A percentile compares a stretch with the other conserved stretches of the same genome.
Evolutionary conservation across 2,329 filamentous ascomycete species (phyloP).

Genomic region (Fusarium verrucosum): DNA sequence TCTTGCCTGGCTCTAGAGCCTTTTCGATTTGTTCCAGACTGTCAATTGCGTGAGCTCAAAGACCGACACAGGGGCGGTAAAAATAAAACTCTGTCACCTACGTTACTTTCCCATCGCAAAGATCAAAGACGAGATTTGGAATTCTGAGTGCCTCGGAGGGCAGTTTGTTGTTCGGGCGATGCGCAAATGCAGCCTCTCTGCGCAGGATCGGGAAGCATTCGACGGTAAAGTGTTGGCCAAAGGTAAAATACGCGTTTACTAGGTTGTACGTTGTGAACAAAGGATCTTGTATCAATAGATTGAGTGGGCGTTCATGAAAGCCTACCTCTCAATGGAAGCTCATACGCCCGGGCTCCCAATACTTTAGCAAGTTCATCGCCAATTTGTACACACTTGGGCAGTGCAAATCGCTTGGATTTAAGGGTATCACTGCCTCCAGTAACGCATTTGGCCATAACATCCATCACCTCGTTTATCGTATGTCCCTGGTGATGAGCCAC

Average conservation of each 20-base stretch:
- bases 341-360: constrained; percentile 39
- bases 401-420: constrained; percentile 41
- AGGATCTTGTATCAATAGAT: constrained; percentile 13
- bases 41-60: constrained; percentile 17
- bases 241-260: constrained; percentile 44
- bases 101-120: constrained; percentile 41
- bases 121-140: constrained; percentile 39
- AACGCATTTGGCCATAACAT: constrained; percentile 41
- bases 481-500: constrained; percentile 39
- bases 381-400: constrained; percentile 43
- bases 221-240: constrained; percentile 41
- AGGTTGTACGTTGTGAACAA: constrained; percentile 16
- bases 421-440: constrained; percentile 41
- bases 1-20: constrained; percentile 32
- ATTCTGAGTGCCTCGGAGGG: constrained; percentile 39
- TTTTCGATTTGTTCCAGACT: constrained; percentile 41
- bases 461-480: constrained; percentile 33
- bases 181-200: constrained; percentile 36
- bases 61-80: neutral
- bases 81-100: constrained; percentile 9
- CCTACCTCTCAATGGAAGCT: constrained; percentile 43
- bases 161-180: constrained; percentile 34
- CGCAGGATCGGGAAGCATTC: constrained; percentile 42
- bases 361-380: constrained; percentile 40
- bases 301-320: constrained; percentile 5